These are phyloP conservation scores for Fraxinus velutina DNA, from an alignment of 305 asterid genomes.

Conservation along the genomic window DNA sequence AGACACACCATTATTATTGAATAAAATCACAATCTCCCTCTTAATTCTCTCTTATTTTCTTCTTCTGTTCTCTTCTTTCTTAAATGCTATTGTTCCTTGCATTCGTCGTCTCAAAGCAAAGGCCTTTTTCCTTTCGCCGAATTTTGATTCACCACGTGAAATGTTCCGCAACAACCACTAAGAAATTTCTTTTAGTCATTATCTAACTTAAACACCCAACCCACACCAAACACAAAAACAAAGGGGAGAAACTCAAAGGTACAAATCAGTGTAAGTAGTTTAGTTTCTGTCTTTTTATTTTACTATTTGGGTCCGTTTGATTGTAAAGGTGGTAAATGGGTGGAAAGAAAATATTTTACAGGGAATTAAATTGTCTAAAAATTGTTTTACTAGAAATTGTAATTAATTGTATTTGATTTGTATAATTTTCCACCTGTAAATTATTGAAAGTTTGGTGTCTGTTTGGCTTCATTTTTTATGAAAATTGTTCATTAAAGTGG, in stretches of 20 bases:
- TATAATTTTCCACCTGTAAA: too few species aligned
- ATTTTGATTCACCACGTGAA: not conserved
- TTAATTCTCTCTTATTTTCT: not conserved
- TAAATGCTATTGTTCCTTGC: not conserved
- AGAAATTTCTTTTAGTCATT: not conserved
- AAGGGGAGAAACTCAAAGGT: not conserved
- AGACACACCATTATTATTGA: not conserved
- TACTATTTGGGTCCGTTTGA: too few species aligned
- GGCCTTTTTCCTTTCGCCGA: not conserved
- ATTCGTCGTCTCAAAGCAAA: not conserved
- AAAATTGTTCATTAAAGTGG: too few species aligned
- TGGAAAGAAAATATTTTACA: too few species aligned
- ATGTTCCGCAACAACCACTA: not conserved
- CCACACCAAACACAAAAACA: not conserved
- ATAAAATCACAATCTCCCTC: not conserved
- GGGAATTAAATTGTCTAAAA: too few species aligned
- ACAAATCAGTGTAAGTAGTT: not conserved
- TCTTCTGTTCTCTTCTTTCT: not conserved
- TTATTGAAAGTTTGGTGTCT: too few species aligned
- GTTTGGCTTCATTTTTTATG: too few species aligned
- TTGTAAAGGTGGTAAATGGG: too few species aligned
- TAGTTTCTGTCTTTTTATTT: not conserved
- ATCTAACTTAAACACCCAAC: not conserved
- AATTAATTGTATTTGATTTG: too few species aligned
- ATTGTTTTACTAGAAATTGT: too few species aligned